A percentile compares a stretch with the other conserved stretches of the same genome.
phyloP scores from a whole-genome alignment of 805 yeast genomes.

The Sungouiella blattae region DNA sequence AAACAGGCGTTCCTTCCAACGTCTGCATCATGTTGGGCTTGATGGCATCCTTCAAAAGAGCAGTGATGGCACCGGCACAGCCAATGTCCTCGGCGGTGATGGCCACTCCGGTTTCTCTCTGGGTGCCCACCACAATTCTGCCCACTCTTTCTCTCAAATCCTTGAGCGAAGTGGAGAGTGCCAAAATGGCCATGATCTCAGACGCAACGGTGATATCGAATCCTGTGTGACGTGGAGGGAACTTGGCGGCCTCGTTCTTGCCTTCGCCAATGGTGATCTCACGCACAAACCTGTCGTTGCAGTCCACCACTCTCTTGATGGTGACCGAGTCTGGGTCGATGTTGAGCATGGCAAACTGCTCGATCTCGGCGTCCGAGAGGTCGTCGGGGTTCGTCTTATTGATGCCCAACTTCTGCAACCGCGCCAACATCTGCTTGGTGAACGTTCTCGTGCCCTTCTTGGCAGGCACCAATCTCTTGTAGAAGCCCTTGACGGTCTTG shows the following conservation, averaged over 20 bases:
- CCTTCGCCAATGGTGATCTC: conserved; percentile 89
- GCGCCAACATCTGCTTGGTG: conserved; percentile 71
- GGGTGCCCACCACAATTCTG: conserved; percentile 82
- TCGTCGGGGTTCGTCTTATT: conserved; percentile 74
- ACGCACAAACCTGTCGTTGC: conserved; percentile 88
- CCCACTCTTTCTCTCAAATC: conserved; percentile 91
- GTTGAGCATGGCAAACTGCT: conserved; percentile 74
- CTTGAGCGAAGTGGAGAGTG: conserved; percentile 69
- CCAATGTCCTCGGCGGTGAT: conserved; percentile 94
- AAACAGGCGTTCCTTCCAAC: conserved; percentile 94
- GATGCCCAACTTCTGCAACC: conserved; percentile 81
- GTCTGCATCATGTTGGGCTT: conserved; percentile 98
- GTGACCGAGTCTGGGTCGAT: conserved; percentile 89
- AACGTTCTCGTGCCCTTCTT: conserved; percentile 78
- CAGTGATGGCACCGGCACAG: conserved; percentile 93
- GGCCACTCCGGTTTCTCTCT: conserved; percentile 65
- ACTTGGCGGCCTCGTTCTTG: conserved; percentile 77
- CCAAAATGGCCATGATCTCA: conserved; percentile 94
- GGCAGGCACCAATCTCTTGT: conserved; percentile 80
- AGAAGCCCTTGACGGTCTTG: conserved; percentile 70
- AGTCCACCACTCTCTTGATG: conserved; percentile 90
- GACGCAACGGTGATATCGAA: conserved; percentile 96
- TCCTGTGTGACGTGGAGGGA: conserved; percentile 79
- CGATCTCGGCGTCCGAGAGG: conserved; percentile 72
- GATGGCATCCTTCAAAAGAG: conserved; percentile 90